Percentiles rank a stretch among this genome's conserved stretches.
These are phyloP conservation scores for Botryotinia globosa DNA, from an alignment of 2,329 filamentous ascomycete species.

Conservation along the genomic window DNA sequence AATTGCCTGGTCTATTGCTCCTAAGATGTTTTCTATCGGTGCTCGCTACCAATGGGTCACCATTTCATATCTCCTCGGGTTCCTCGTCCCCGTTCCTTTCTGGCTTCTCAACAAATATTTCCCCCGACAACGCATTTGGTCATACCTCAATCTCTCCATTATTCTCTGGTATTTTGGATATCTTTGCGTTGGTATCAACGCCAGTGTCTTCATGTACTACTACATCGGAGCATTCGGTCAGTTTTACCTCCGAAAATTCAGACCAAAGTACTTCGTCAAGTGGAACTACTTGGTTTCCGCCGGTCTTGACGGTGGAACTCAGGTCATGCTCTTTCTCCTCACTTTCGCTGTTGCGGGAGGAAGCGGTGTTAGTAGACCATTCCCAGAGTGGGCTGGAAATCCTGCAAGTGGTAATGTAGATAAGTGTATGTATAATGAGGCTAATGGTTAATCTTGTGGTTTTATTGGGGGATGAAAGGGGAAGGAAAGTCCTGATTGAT, in stretches of 20 bases:
- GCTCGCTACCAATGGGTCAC: slow-evolving; percentile 63
- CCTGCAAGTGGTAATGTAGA: slow-evolving; percentile 26
- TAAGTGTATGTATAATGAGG: slow-evolving; percentile 28
- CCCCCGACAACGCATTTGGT: slow-evolving; percentile 55
- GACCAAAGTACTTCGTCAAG: slow-evolving; percentile 64
- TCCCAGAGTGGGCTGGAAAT: slow-evolving; percentile 33
- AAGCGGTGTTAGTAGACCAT: slow-evolving; percentile 30
- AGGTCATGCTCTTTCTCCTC: slow-evolving; percentile 64
- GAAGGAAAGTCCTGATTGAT: neutral
- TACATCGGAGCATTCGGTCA: slow-evolving; percentile 66
- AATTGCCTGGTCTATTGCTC: slow-evolving; percentile 70
- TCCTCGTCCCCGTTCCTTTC: slow-evolving; percentile 58
- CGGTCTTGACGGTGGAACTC: slow-evolving; percentile 66
- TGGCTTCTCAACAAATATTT: slow-evolving; percentile 54
- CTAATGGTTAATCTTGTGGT: slow-evolving; percentile 19
- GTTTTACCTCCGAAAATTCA: slow-evolving; percentile 59
- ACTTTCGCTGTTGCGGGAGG: slow-evolving; percentile 54
- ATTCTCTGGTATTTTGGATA: slow-evolving; percentile 62
- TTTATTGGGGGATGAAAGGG: neutral
- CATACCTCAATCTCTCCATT: slow-evolving; percentile 66
- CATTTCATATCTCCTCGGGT: slow-evolving; percentile 72
- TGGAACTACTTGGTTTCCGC: slow-evolving; percentile 77
- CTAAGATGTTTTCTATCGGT: slow-evolving; percentile 63
- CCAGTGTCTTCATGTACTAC: slow-evolving; percentile 70
- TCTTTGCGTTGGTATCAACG: slow-evolving; percentile 65